A percentile compares a stretch with the other conserved stretches of the same genome.
phyloP scores from a whole-genome alignment of 2,329 filamentous ascomycete species.

The Neofusicoccum cordaticola region DNA sequence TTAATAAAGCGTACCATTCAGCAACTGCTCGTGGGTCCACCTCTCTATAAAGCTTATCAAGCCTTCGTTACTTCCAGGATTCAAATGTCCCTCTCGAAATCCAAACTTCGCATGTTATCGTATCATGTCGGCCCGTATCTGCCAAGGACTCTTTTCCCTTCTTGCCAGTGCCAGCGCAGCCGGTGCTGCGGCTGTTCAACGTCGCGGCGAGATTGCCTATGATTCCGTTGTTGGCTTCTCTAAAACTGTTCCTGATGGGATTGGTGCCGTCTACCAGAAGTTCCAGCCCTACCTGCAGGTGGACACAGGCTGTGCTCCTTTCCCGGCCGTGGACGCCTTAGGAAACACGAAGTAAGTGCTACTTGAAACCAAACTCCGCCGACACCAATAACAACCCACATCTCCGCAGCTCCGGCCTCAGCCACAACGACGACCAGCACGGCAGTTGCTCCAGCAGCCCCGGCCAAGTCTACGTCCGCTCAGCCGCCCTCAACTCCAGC shows the following conservation, averaged over 20 bases:
- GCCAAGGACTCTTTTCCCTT: neutral
- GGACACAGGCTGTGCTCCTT: constrained; percentile 61
- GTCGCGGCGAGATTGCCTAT: constrained; percentile 44
- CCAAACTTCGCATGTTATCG: neutral
- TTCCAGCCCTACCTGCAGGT: constrained; percentile 58
- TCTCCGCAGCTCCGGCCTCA: constrained; percentile 42
- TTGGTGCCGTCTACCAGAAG: constrained; percentile 50
- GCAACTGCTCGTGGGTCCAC: neutral
- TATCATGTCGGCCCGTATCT: neutral
- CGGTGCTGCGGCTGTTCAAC: constrained; percentile 23
- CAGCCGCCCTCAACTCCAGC: constrained; percentile 35
- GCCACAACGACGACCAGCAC: constrained; percentile 37
- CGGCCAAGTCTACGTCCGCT: constrained; percentile 53
- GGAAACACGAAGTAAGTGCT: constrained; percentile 55
- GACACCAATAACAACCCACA: no score
- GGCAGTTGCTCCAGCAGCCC: constrained; percentile 44
- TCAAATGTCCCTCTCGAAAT: neutral
- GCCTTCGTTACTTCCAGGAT: neutral
- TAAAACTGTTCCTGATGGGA: constrained; percentile 49
- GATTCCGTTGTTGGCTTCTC: constrained; percentile 54
- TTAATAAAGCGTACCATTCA: neutral
- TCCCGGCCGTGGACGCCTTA: constrained; percentile 57
- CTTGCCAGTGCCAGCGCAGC: neutral
- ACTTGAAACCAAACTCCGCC: neutral
- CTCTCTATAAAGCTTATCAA: neutral